Base-by-base conservation (phyloP, 805 yeast species). In the Zygosaccharomyces kombuchaensis region DNA sequence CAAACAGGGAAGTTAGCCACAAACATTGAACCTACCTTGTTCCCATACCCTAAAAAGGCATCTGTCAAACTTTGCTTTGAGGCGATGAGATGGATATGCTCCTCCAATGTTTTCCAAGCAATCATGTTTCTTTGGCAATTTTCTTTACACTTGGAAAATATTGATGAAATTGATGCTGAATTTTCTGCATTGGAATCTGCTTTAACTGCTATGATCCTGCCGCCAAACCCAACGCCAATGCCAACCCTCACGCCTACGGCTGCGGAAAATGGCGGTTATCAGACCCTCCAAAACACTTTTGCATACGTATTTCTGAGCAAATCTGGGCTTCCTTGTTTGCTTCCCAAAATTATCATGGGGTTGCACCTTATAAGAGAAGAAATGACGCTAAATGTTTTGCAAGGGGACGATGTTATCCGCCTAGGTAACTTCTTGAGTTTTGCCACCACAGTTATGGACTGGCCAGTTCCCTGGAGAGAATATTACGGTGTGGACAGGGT, bases 331-430 rank as follows among this genome's bases (percentile, higher is more conserved):
- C 65, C 70, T n/a, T 78, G 79, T 25, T 63, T 80, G 55, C 67
- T 81, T 0, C 84, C 91, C 0, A 80, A 77, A 47, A 73, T 87
- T 9, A 73, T 81, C 0, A 64, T 85, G 21, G 78, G 89, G 0
- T 65, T 91, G 38, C 97, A 90, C 66, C 58, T 89, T 31, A 66
- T 87, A 2, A 69, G 89, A 44, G 97, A 91, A 61, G 97, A 91
- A 49, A 62, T 75, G 37, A 73, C 75, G 42, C 67, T 91, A 25
- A 80, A 84, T 54, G 65, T 77, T 1, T 64, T 79, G 21, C 68
- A 73, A 4, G 45, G 57, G 2, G 44, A 55, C 0, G 60, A 67
- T 7, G 65, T 73, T 9, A 54, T 67, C 3, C 64, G 65, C 26
- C 55, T 90, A 23, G 80, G 84, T 0, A 21, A 66, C 1, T 61